A percentile compares a stretch with the other conserved stretches of the same genome.
Evolutionary conservation across 768 basidiomycete genomes (phyloP).

Genomic region (Boletus subcaerulescens): DNA sequence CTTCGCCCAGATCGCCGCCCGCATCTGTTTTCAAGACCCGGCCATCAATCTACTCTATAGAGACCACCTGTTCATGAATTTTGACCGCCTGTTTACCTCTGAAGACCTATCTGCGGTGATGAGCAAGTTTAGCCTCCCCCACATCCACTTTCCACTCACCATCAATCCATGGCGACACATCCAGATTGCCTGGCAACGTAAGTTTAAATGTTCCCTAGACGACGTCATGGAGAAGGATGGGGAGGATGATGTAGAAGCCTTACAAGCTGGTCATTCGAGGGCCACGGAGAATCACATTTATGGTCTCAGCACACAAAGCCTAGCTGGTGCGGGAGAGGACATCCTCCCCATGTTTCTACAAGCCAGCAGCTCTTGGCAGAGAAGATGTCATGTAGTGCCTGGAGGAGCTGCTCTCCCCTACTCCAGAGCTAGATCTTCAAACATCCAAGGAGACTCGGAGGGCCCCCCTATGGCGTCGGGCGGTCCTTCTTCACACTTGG

Average conservation of each 20-base stretch:
- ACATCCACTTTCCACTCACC: neutral
- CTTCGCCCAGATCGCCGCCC: too few species aligned
- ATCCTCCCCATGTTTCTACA: neutral
- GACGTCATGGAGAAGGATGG: neutral
- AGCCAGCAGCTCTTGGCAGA: neutral
- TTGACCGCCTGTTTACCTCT: neutral
- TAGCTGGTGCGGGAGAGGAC: neutral
- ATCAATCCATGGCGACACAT: too few species aligned
- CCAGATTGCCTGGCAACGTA: neutral
- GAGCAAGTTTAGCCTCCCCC: neutral
- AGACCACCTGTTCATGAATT: neutral
- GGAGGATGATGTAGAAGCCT: neutral
- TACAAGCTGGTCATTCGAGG: neutral
- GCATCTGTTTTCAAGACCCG: neutral
- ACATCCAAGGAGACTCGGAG: too few species aligned
- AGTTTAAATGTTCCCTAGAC: neutral
- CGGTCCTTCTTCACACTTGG: too few species aligned
- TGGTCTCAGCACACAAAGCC: neutral
- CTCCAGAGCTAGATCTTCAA: too few species aligned
- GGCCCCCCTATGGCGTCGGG: too few species aligned
- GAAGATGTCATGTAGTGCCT: too few species aligned
- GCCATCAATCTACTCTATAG: too few species aligned
- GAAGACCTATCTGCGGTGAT: neutral
- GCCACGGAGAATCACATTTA: neutral
- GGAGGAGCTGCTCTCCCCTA: too few species aligned